Evolutionary conservation across 805 yeast species (phyloP).

Genomic region (Saccharomycopsis javanensis): DNA sequence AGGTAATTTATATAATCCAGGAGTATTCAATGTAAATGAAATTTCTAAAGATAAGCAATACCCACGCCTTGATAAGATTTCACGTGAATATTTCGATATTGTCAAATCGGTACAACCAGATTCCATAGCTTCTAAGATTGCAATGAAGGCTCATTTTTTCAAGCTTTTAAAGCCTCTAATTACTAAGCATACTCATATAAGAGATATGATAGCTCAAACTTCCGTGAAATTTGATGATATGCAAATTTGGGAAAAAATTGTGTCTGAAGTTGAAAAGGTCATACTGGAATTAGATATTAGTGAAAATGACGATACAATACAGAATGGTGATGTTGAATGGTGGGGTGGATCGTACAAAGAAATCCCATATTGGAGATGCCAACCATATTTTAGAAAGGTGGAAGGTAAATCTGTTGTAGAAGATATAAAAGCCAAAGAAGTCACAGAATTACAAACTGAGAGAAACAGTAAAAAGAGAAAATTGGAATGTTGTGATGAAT

Average conservation of each 20-base stretch:
- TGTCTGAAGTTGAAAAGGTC: slow-evolving; percentile 53
- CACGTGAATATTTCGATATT: slow-evolving; percentile 83
- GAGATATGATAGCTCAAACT: slow-evolving; percentile 53
- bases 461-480: slow-evolving; percentile 1
- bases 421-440: slow-evolving; percentile 1
- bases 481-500: background rate
- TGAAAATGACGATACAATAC: slow-evolving; percentile 39
- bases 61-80: slow-evolving; percentile 76
- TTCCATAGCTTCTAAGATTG: slow-evolving; percentile 57
- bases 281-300: slow-evolving; percentile 49
- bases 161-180: slow-evolving; percentile 77
- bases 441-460: background rate
- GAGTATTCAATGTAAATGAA: slow-evolving; percentile 44
- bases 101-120: slow-evolving; percentile 44
- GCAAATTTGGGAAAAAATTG: slow-evolving; percentile 46
- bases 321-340: slow-evolving; percentile 43
- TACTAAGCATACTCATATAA: slow-evolving; percentile 62
- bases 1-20: slow-evolving; percentile 90
- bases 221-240: slow-evolving; percentile 28
- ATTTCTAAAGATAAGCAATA: slow-evolving; percentile 45
- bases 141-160: slow-evolving; percentile 90
- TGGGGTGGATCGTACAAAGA: slow-evolving; percentile 40
- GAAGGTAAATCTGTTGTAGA: slow-evolving; percentile 42
- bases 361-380: slow-evolving; percentile 93
- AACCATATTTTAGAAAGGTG: slow-evolving; percentile 87